Conservation (phyloP, 2,329 filamentous ascomycete species). For the Ascochyta viciae-villosae region DNA sequence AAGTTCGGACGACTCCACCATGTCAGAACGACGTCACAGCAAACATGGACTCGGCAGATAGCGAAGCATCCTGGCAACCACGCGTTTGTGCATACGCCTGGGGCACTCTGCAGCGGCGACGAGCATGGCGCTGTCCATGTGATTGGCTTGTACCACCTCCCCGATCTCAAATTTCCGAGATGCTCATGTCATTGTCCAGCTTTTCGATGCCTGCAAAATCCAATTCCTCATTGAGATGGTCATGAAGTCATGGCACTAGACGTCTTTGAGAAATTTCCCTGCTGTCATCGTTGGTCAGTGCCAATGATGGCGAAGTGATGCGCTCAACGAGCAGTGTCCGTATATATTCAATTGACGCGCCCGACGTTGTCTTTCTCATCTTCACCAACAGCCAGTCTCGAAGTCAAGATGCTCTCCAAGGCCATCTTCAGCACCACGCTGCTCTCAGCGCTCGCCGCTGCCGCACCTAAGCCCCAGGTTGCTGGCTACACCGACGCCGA, state of each 20-base stretch:
- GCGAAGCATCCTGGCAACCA: constrained; percentile 19
- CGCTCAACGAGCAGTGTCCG: constrained; percentile 2
- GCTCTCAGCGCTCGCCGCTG: constrained; percentile 45
- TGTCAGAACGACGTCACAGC: constrained; percentile 46
- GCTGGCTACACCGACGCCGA: constrained; percentile 56
- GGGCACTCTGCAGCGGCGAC: constrained; percentile 6
- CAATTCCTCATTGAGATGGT: constrained; percentile 37
- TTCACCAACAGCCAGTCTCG: constrained; percentile 6
- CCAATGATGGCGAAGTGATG: constrained; percentile 12
- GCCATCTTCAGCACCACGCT: constrained; percentile 42
- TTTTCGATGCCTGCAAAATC: constrained; percentile 26
- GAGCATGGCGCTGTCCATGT: neutral
- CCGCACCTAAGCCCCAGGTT: constrained; percentile 51
- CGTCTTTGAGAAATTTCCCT: constrained; percentile 14
- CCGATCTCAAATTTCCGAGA: constrained; percentile 22
- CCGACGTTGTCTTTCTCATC: neutral
- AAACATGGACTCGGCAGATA: constrained; percentile 27
- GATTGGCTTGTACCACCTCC: constrained; percentile 22
- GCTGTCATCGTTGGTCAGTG: constrained; percentile 30
- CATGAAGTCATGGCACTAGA: constrained; percentile 46
- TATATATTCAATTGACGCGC: constrained; percentile 15
- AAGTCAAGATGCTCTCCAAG: constrained; percentile 48
- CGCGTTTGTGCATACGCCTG: constrained; percentile 26
- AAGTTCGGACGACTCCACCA: constrained; percentile 21
- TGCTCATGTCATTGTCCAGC: constrained; percentile 26